These are phyloP conservation scores for Ophiocytium majus DNA, from an alignment of 352 stramenopile genomes.

Conservation along the genomic window DNA sequence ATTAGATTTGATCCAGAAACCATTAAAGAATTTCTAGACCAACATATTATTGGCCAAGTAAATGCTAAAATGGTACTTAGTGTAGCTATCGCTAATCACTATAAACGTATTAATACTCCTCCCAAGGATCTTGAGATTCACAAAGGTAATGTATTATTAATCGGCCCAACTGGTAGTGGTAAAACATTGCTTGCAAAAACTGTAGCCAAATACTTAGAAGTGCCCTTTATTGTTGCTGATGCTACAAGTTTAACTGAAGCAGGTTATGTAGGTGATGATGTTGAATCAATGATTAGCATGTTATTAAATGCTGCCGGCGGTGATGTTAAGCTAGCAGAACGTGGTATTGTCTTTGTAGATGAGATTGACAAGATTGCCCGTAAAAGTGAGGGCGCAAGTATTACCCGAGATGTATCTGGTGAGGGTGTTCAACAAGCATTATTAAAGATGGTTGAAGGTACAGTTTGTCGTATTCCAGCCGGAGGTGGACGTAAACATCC, in stretches of 20 bases:
- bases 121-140: no score
- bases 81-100: no score
- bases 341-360: conserved; percentile 95
- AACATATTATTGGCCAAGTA: no score
- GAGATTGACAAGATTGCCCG: conserved; percentile 87
- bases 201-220: conserved; percentile 85
- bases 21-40: no score
- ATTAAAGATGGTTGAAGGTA: conserved; percentile 96
- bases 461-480: conserved; percentile 90
- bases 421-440: conserved; percentile 96
- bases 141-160: no score
- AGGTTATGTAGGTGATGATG: conserved; percentile 95
- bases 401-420: conserved; percentile 93
- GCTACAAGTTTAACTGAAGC: conserved; percentile 92
- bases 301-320: conserved; percentile 90
- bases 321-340: conserved; percentile 88
- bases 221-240: conserved; percentile 93
- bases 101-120: no score
- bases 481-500: conserved; percentile 92
- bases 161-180: no score
- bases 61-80: no score
- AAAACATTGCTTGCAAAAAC: no score
- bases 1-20: no score
- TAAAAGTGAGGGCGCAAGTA: conserved; percentile 75
- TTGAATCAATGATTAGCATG: conserved; percentile 94